Evolutionary conservation across 495 filamentous ascomycete genomes (phyloP), one percentile per base, ranked within the genome.

Genomic region (Acidomyces sp.): DNA sequence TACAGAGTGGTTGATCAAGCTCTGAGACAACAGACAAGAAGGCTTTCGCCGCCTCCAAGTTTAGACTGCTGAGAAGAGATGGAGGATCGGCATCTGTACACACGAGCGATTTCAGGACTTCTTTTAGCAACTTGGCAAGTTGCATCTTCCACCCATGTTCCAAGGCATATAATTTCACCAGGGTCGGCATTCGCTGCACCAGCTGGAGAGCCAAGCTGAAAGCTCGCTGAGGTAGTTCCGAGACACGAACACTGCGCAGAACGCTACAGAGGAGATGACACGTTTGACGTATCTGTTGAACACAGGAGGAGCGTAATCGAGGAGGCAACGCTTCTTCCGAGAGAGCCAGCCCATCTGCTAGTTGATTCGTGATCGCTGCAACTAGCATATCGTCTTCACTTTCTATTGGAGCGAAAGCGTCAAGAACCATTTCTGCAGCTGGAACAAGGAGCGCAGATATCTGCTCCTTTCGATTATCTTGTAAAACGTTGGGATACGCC

Each of bases 61-160:
- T 84, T 2, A 99, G 68, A 53, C 90, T 80, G 39, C 85, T 86
- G 15, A 99, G 71, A 16, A 97, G 67, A 5, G 88, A 95, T 20
- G 86, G 83, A 3, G 90, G 85, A 49, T 95, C 67, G 70, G 20
- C 75, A 73, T 16, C 78, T 75, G 43, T 68, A 74, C 73, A 67
- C 15, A 96, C 76, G 12, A 99, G 63, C n/a, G n/a, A n/a, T n/a
- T n/a, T n/a, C n/a, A n/a, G n/a, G n/a, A n/a, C n/a, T 20, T 75
- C 71, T 35, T 86, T 75, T 18, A 96, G 64, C 2, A 95, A 62
- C 3, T 67, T 61, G 5, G 86, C 62, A 11, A 81, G 72, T 17
- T 79, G 68, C 11, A 65, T 55, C 52, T 69, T 75, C 55, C 82
- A 90, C 1, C 55, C 55, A 38, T 79, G 72, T 49, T 77, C 67